Percentiles rank a stretch among this genome's conserved stretches.
phyloP scores from a whole-genome alignment of 2,329 filamentous ascomycete species.

The Epichloe gansuensis region DNA sequence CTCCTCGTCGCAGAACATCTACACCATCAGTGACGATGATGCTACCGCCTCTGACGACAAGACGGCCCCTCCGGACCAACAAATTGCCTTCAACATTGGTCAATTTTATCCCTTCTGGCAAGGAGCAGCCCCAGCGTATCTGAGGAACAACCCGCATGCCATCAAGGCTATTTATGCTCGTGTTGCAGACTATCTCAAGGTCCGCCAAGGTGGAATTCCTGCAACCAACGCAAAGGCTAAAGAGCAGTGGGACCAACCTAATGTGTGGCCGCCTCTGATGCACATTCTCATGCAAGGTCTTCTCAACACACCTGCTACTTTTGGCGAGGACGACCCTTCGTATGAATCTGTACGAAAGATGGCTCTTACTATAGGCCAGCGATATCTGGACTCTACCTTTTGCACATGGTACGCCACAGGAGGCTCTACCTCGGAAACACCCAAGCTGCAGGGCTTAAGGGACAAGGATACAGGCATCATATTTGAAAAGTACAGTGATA shows the following conservation, averaged over 20 bases:
- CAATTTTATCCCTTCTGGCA: slow-evolving; percentile 62
- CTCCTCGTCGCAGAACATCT: slow-evolving; percentile 41
- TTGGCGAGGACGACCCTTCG: slow-evolving; percentile 38
- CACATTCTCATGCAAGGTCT: slow-evolving; percentile 52
- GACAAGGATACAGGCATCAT: slow-evolving; percentile 42
- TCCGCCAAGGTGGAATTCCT: slow-evolving; percentile 43
- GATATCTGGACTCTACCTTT: slow-evolving; percentile 55
- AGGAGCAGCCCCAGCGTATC: slow-evolving; percentile 44
- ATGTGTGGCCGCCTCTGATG: slow-evolving; percentile 57
- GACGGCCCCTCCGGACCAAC: slow-evolving; percentile 39
- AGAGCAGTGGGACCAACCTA: slow-evolving; percentile 60
- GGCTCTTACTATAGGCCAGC: slow-evolving; percentile 47
- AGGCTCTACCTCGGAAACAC: slow-evolving; percentile 41
- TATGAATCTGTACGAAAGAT: slow-evolving; percentile 42
- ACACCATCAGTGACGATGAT: slow-evolving; percentile 36
- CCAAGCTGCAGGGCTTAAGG: slow-evolving; percentile 35
- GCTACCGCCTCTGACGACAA: slow-evolving; percentile 15
- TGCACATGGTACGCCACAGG: slow-evolving; percentile 61
- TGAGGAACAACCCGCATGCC: slow-evolving; percentile 47
- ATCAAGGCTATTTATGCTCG: slow-evolving; percentile 42
- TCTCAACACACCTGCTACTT: slow-evolving; percentile 45
- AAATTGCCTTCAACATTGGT: slow-evolving; percentile 44
- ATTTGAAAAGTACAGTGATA: slow-evolving; percentile 58
- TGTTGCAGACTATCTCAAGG: slow-evolving; percentile 39
- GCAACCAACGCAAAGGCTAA: slow-evolving; percentile 49